These are phyloP conservation scores for Amylostereum areolatum DNA, from an alignment of 1,284 basidiomycete genomes.

Conservation along the genomic window DNA sequence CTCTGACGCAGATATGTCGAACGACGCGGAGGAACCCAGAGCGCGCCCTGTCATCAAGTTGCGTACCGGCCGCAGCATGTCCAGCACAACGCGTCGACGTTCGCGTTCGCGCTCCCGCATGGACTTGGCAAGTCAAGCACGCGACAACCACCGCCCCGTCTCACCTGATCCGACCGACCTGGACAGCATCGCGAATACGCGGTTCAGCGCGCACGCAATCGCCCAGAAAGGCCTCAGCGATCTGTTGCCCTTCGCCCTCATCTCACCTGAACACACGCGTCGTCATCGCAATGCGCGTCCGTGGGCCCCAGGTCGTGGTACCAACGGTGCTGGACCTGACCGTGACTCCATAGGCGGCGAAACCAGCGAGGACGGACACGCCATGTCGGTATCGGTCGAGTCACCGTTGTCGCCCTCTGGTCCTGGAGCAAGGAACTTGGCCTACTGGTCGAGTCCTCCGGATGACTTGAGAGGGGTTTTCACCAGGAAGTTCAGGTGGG, in stretches of 20 bases:
- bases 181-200: conserved; percentile 65
- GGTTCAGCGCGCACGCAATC: conserved; percentile 42
- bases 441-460: conserved; percentile 47
- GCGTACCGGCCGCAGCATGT: conserved; percentile 38
- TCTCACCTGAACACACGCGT: conserved; percentile 52
- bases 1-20: conserved; percentile 30
- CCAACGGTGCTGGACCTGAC: not conserved
- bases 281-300: conserved; percentile 25
- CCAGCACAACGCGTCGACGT: conserved; percentile 26
- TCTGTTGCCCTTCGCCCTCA: conserved; percentile 70
- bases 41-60: conserved; percentile 72
- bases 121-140: not conserved
- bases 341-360: not conserved
- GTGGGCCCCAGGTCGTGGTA: conserved; percentile 18
- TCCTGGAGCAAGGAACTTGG: conserved; percentile 27
- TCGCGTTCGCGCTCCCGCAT: conserved; percentile 71
- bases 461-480: conserved; percentile 67
- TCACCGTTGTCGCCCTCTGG: conserved; percentile 20
- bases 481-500: conserved; percentile 74
- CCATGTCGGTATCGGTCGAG: conserved; percentile 17
- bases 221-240: conserved; percentile 48
- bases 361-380: conserved; percentile 35
- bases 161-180: conserved; percentile 50
- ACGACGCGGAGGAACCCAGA: conserved; percentile 39
- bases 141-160: conserved; percentile 30